Base-by-base conservation (phyloP, 2,329 filamentous ascomycete species). In the Stromatinia cepivora region DNA sequence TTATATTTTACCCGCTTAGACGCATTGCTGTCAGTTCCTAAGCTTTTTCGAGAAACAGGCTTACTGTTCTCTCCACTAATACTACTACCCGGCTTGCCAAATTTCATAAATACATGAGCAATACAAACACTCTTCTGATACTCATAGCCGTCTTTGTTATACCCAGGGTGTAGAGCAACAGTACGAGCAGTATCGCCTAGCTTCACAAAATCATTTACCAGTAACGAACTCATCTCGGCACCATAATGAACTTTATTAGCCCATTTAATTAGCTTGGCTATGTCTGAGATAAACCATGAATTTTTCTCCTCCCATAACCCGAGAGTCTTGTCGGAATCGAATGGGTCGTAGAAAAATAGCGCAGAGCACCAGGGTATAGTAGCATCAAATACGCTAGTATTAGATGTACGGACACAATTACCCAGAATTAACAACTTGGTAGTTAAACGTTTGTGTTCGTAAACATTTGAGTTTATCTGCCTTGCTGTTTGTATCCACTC, bases 1-100 rank as follows among this genome's bases (percentile, higher is more conserved):
- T 28, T 45, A 59, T 25, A 59, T 42, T 39, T 59, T 45, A 59
- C 57, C 25, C 57, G 57, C 25, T 59, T 59, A n/a, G 36, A 59
- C 25, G 13, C 25, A 45, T 59, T 59, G n/a, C n/a, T 45, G 28
- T 8, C 57, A 45, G 25, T 42, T 45, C 15, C 57, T 25, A 45
- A 28, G 39, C 36, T 20, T 28, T 59, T 45, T 59, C 57, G 57
- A 59, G 36, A 59, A 28, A 39, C n/a, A 22, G 39, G 2, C n/a
- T 59, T 59, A 22, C 39, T 59, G 8, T 59, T 45, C 34, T 28
- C 57, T 59, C 22, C 11, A 25, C 57, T 59, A 6, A 10, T 45
- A 59, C 36, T 7, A 59, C 11, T 45, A 6, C 34, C 22, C 56
- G 56, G 36, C 34, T 42, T 59, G 22, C 2, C 36, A 42, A 59